These are phyloP conservation scores for Porcisia hertigi DNA, from an alignment of 208 protist species.

Conservation along the genomic window DNA sequence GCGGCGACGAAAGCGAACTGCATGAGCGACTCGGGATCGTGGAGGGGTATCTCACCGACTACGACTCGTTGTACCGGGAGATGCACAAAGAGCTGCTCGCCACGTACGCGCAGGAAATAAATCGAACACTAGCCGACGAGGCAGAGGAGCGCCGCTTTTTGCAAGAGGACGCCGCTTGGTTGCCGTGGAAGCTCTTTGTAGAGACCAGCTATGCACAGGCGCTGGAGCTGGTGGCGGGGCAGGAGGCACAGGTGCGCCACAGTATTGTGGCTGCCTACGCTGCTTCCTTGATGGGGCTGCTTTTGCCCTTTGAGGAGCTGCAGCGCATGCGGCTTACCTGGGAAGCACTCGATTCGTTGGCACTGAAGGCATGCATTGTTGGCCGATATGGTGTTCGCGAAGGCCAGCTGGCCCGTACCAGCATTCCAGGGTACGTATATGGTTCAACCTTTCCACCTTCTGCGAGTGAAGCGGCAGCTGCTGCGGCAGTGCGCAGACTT, in stretches of 20 bases:
- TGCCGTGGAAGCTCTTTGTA: slow-evolving; percentile 36
- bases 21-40: slow-evolving; percentile 42
- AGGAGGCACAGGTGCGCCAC: slow-evolving; percentile 10
- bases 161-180: slow-evolving; percentile 31
- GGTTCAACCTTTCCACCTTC: neutral
- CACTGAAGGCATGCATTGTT: slow-evolving; percentile 29
- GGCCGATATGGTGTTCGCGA: slow-evolving; percentile 25
- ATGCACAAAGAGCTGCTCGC: slow-evolving; percentile 4
- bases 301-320: slow-evolving; percentile 20
- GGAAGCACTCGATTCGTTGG: slow-evolving; percentile 30
- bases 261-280: neutral
- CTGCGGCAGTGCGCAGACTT: neutral
- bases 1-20: slow-evolving; percentile 25
- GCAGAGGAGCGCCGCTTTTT: slow-evolving; percentile 62
- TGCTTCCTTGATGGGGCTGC: neutral
- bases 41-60: slow-evolving; percentile 39
- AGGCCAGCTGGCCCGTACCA: slow-evolving; percentile 23
- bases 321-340: slow-evolving; percentile 17
- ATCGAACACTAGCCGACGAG: slow-evolving; percentile 37
- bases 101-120: slow-evolving; percentile 6
- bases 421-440: slow-evolving; percentile 4
- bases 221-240: slow-evolving; percentile 12
- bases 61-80: slow-evolving; percentile 20
- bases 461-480: neutral
- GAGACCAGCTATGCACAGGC: slow-evolving; percentile 9